phyloP scores from a whole-genome alignment of 2,329 filamentous ascomycete species.

The Colletotrichum sp. region DNA sequence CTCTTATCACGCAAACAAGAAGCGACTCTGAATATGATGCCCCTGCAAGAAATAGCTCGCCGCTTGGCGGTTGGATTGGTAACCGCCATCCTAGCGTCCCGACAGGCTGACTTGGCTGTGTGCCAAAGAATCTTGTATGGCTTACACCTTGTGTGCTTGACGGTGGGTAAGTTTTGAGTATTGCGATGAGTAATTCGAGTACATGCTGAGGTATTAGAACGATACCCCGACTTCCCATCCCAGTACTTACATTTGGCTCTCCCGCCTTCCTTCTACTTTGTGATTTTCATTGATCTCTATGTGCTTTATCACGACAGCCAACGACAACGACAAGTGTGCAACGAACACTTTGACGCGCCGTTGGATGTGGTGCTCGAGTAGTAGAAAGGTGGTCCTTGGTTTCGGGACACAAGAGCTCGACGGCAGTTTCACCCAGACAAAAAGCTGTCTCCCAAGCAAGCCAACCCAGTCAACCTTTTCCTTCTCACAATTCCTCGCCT shows the following conservation, averaged over 20 bases:
- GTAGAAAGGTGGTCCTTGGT: background rate
- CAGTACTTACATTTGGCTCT: too few species aligned
- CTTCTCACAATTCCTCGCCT: background rate
- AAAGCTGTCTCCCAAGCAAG: background rate
- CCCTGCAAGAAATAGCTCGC: too few species aligned
- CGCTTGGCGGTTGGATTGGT: too few species aligned
- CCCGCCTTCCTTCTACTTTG: rapidly evolving
- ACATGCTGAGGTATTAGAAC: background rate
- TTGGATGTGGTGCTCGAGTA: background rate
- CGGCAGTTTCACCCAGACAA: background rate
- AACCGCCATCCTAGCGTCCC: too few species aligned
- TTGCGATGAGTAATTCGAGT: background rate
- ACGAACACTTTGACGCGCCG: rapidly evolving
- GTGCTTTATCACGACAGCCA: rapidly evolving
- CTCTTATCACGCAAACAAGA: rapidly evolving
- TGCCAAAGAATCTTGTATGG: too few species aligned
- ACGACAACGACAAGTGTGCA: background rate
- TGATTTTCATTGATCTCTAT: background rate
- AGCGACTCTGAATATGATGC: background rate
- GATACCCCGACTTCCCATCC: too few species aligned
- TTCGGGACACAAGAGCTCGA: background rate
- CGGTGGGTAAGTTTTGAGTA: background rate
- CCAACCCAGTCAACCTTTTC: background rate
- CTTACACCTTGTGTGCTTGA: background rate
- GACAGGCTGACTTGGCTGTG: too few species aligned